Evolutionary conservation across 805 yeast species (phyloP), one percentile per base, ranked within the genome.

Genomic region (Candida railenensis): DNA sequence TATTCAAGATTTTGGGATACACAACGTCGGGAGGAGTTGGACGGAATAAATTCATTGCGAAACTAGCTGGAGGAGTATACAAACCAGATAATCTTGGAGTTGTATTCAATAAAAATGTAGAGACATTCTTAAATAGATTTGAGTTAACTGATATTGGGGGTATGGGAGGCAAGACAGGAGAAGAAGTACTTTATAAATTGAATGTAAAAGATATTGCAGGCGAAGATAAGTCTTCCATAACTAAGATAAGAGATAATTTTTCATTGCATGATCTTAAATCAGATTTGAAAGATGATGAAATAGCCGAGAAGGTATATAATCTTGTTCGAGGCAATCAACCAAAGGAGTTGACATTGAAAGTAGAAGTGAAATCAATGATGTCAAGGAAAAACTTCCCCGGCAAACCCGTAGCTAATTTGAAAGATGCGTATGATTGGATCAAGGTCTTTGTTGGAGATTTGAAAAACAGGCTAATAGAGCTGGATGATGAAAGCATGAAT

Each of bases 21-120:
- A 88, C 92, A 0, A 89, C 97, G 0, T 90, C 97, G 0, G 91
- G 95, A 18, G 99, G 99, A 0, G 64, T 94, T 1, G 86, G 87
- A 0, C 70, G 85, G 14, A 87, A 82, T 38, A 89, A 89, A 61
- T 80, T 84, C 2, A 63, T 91, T 12, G 90, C 97, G 1, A 94
- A 94, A 60, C 65, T 94, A 12, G 97, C 96, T 0, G 89, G 95
- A 15, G 95, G 90, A 5, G 83, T 74, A 57, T 76, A 77, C 42
- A 94, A 94, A 57, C 99, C 99, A 0, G 82, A 89, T 60, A 81
- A 83, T 37, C 98, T 94, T 61, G 89, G 97, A 0, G 74, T 88
- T 2, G 73, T 94, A 0, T 62, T 84, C 22, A 78, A 77, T 37
- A 56, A 38, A 33, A 65, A 78, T 14, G 68, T 83, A 1, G 51